Evolutionary conservation across 108 stramenopile genomes (phyloP), one percentile per base, ranked within the genome.

Genomic region (Epithemia pelagica): DNA sequence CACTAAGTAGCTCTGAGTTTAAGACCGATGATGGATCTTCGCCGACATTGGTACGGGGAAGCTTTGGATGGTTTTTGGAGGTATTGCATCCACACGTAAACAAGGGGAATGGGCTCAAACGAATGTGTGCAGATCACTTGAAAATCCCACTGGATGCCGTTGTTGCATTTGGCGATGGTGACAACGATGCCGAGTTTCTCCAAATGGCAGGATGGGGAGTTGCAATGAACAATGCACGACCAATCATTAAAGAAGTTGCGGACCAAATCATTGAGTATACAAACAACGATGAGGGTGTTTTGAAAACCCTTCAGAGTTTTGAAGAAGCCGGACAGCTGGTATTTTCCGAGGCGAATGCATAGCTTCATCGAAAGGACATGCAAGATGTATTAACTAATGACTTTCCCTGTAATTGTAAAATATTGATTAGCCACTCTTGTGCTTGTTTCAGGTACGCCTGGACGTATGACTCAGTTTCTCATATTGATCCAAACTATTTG

Each of bases 101-200:
- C 69, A 92, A 92, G 59, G 90, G 87, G 23, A 24, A 63, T 32
- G 85, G 87, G 8, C 53, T 88, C n/a, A 2, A 29, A 10, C 30
- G 30, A 28, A 62, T 92, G 64, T 88, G 87, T 72, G n/a, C 79
- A 26, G 26, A 60, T 22, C 33, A 28, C 76, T 76, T n/a, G 64
- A 87, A 30, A 60, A 67, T 32, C 61, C 85, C 53, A 10, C 15
- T 46, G 37, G 37, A 46, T 46, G 5, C 37, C 10, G 37, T 46
- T 46, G 37, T 46, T 5, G 83, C 90, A 0, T 85, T 92, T 67
- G 90, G 90, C 2, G 90, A 92, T 71, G 90, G 87, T 15, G 77
- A 84, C 61, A 92, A 92, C 64, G 90, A 92, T 71, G 30, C 79
- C 15, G 87, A 92, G 59, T 81, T 92, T 52, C 21, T 92, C 3